Evolutionary conservation across 192 early-diverging fungal genomes (phyloP), one percentile per base, ranked within the genome.

Genomic region (Backusella tarrabulga): DNA sequence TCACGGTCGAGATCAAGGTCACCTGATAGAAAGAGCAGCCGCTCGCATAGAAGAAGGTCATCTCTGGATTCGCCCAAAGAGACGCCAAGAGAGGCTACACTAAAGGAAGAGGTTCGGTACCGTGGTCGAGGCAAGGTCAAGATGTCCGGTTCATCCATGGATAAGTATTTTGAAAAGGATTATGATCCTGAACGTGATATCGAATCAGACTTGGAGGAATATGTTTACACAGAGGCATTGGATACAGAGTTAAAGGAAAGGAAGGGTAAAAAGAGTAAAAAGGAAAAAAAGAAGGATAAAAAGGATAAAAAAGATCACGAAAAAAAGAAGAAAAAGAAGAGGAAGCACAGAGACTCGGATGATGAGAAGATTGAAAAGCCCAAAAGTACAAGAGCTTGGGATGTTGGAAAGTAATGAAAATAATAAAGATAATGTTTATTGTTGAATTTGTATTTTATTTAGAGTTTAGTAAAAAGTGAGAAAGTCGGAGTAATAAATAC

Each of bases 151-250:
- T 87, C 88, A 2, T 76, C 83, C 17, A 90, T 90, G 88, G 88
- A 90, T 74, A 88, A 87, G 76, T 90, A 90, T 46, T 90, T 90
- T 79, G 44, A 76, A 34, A 79, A 83, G 4, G 79, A 77, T 19
- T 90, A 88, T 77, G 84, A 90, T 78, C 88, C 88, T 15, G 68
- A 66, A 6, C 26, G 76, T 34, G 87, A 88, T 60, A 80, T 69
- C 12, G 71, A 72, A 6, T 80, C 79, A 40, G 80, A 74, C 15
- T 42, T 70, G 23, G 85, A 77, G 3, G 76, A 75, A 7, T 71
- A 80, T 50, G 68, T 60, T 26, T 74, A 36, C 26, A 35, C 40
- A 23, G 23, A 56, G 4, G 26, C 19, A 36, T 29, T 63, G 14
- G 19, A 54, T 21, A 21, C 15, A 19, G 2, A 21, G 2, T 38